Conservation (phyloP, 208 protist species). For the Leishmania aethiopica region DNA sequence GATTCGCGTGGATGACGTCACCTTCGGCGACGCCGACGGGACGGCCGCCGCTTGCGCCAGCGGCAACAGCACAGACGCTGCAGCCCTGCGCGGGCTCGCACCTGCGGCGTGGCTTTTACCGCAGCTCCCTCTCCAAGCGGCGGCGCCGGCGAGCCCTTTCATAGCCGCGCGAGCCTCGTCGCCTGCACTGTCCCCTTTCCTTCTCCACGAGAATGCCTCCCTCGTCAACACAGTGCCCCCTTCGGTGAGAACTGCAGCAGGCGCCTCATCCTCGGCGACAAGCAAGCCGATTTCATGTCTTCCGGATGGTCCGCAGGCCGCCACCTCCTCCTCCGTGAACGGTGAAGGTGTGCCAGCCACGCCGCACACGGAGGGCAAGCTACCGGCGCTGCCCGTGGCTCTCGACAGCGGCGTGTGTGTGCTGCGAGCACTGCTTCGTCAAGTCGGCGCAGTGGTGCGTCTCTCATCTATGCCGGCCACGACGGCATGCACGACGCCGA, state of each 20-base stretch:
- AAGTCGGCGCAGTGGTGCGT: slow-evolving; percentile 16
- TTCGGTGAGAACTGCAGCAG: not conserved
- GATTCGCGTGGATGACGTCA: slow-evolving; percentile 15
- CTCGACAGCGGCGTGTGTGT: slow-evolving; percentile 12
- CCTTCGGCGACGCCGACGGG: not conserved
- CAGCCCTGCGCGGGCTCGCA: not conserved
- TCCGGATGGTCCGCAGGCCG: not conserved
- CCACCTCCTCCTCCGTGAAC: not conserved
- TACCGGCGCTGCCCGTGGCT: not conserved
- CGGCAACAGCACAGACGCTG: not conserved
- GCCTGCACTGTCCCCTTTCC: not conserved
- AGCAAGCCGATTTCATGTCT: slow-evolving; percentile 25
- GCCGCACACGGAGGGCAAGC: not conserved
- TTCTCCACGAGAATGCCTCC: not conserved
- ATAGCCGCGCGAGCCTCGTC: not conserved
- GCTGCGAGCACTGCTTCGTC: slow-evolving; percentile 15
- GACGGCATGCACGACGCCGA: not conserved
- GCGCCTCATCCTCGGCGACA: not conserved
- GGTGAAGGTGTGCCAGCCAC: not conserved
- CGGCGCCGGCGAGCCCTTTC: not conserved
- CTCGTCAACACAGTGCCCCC: not conserved
- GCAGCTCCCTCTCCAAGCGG: slow-evolving; percentile 11
- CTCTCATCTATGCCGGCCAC: not conserved
- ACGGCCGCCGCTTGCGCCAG: not conserved
- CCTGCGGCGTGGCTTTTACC: slow-evolving; percentile 18